Conservation (phyloP, 2,329 filamentous ascomycete genomes). For the Clarireedia homoeocarpa region DNA sequence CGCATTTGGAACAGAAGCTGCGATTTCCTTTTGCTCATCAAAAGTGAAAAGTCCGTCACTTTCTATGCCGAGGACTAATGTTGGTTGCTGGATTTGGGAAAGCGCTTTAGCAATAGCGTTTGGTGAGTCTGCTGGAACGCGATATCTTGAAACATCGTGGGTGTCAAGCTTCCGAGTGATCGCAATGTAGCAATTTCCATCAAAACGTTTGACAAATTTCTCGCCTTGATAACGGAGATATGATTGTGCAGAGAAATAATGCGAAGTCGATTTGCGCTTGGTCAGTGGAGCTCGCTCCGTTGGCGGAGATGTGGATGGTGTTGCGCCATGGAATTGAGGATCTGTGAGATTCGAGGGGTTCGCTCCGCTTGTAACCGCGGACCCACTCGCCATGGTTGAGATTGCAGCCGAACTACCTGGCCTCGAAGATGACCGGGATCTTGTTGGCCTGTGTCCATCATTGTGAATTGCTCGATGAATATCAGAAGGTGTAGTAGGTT, state of each 20-base stretch:
- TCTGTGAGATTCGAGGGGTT: slow-evolving; percentile 41
- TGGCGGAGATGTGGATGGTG: slow-evolving; percentile 39
- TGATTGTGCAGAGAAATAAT: slow-evolving; percentile 97
- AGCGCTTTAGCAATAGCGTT: slow-evolving; percentile 62
- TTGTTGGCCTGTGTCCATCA: slow-evolving; percentile 63
- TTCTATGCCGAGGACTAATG: slow-evolving; percentile 87
- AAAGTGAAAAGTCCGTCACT: slow-evolving; percentile 95
- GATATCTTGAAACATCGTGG: slow-evolving; percentile 82
- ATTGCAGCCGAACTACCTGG: slow-evolving; percentile 29
- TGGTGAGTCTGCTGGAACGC: slow-evolving; percentile 37
- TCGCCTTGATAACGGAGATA: slow-evolving; percentile 94
- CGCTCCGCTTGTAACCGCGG: slow-evolving; percentile 17
- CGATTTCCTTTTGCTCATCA: slow-evolving; percentile 90
- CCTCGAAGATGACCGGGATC: slow-evolving; percentile 39
- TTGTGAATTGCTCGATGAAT: slow-evolving; percentile 73
- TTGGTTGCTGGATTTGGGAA: slow-evolving; percentile 76
- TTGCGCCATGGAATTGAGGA: slow-evolving; percentile 65
- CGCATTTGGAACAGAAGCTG: slow-evolving; percentile 69
- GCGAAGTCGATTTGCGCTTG: slow-evolving; percentile 45
- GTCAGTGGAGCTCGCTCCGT: slow-evolving; percentile 25
- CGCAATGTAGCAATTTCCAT: slow-evolving; percentile 98
- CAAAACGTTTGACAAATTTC: slow-evolving; percentile 95
- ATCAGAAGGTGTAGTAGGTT: slow-evolving; percentile 51
- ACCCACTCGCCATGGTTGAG: slow-evolving; percentile 6
- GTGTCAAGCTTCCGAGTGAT: slow-evolving; percentile 98